Conservation (phyloP, 495 filamentous ascomycete genomes). For the Daldinia caldariorum region DNA sequence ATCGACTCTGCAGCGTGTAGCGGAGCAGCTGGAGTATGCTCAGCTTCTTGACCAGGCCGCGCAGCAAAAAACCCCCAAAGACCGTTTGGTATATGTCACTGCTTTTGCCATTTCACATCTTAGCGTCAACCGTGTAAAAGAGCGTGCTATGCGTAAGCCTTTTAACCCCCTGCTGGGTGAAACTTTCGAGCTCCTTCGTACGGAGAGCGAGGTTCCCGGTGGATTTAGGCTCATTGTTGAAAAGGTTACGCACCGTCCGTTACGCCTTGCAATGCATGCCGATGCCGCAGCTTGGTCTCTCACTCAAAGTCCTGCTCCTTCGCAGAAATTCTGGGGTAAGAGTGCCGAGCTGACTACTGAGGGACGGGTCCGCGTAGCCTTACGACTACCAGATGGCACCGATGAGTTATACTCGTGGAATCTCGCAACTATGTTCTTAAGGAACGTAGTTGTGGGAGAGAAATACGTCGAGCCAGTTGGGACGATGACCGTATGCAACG, state of each 20-base stretch:
- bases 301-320: slow-evolving; percentile 83
- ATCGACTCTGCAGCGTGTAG: slow-evolving; percentile 84
- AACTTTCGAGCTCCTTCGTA: slow-evolving; percentile 90
- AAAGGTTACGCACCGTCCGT: slow-evolving; percentile 91
- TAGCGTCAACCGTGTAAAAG: slow-evolving; percentile 80
- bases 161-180: slow-evolving; percentile 99
- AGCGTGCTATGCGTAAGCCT: slow-evolving; percentile 93
- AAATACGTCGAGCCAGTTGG: slow-evolving; percentile 98
- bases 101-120: slow-evolving; percentile 90
- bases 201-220: slow-evolving; percentile 73
- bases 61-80: slow-evolving; percentile 63
- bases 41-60: slow-evolving; percentile 80
- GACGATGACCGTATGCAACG: slow-evolving; percentile 81
- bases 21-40: slow-evolving; percentile 91
- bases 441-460: slow-evolving; percentile 97
- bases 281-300: slow-evolving; percentile 86
- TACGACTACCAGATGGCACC: slow-evolving; percentile 67
- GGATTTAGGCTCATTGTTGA: slow-evolving; percentile 90
- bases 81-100: slow-evolving; percentile 82
- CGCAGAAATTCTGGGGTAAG: slow-evolving; percentile 99
- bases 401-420: slow-evolving; percentile 87
- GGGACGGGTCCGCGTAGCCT: slow-evolving; percentile 77
- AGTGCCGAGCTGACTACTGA: slow-evolving; percentile 91
- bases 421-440: slow-evolving; percentile 84
- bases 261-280: slow-evolving; percentile 91